Percentiles rank a stretch among this genome's conserved stretches.
Evolutionary conservation across 2,329 filamentous ascomycete genomes (phyloP).

Genomic region (Ceratocystis smalleyi): DNA sequence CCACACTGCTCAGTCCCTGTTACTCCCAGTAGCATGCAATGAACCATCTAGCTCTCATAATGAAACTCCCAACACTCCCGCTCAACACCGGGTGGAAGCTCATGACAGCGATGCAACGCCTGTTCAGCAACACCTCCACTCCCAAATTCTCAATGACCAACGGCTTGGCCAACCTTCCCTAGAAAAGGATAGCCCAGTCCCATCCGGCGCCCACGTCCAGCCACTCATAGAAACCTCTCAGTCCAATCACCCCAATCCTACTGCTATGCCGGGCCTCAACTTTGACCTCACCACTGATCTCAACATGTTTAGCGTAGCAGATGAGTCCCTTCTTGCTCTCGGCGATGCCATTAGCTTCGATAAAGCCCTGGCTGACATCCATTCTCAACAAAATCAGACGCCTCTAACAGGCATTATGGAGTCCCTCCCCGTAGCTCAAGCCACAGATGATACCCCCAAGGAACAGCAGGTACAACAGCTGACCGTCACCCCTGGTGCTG

Average conservation of each 20-base stretch:
- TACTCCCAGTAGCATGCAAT: neutral
- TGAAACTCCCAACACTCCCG: neutral
- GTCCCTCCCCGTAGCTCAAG: neutral
- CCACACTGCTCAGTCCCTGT: neutral
- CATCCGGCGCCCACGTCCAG: neutral
- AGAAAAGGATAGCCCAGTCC: neutral
- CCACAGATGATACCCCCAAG: neutral
- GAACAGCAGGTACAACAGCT: neutral
- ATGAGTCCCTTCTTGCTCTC: constrained; percentile 8
- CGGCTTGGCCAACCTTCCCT: neutral
- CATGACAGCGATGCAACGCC: neutral
- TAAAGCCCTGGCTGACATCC: constrained; percentile 10
- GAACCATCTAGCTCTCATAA: neutral
- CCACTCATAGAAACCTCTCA: neutral
- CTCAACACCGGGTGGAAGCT: neutral
- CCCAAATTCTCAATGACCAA: neutral
- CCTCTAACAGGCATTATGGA: neutral
- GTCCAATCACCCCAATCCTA: neutral
- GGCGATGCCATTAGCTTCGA: constrained; percentile 10
- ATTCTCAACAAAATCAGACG: neutral
- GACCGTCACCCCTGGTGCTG: neutral
- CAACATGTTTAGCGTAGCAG: constrained; percentile 2
- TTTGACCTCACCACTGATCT: constrained; percentile 11
- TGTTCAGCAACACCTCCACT: neutral
- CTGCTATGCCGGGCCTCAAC: neutral